Evolutionary conservation across 2,329 filamentous ascomycete genomes (phyloP), one percentile per base, ranked within the genome.

Genomic region (Dactylellina cionopaga): DNA sequence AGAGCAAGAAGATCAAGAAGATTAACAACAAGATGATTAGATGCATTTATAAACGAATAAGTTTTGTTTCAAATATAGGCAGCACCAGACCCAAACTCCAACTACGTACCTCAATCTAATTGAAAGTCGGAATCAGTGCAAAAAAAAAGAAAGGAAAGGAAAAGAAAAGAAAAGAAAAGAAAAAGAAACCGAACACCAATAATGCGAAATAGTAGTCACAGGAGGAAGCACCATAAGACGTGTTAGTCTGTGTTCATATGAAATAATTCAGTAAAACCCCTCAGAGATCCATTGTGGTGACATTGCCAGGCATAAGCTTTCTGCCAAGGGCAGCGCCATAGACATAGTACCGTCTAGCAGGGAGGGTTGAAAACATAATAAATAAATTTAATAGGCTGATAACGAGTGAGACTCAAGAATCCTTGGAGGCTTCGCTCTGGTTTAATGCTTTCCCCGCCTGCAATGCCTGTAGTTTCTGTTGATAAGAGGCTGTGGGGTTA

Each of bases 401-500:
- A 31, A 25, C n/a, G 11, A 49, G 19, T 15, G 15, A 5, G 13
- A 25, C 5, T 58, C 27, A 72, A n/a, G 58, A 4, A n/a, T 72
- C 68, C 22, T 65, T 72, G 10, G 68, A 59, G 13, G 47, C 43
- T 33, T 72, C 68, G 37, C 68, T 76, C 43, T 85, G 70, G 83
- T 76, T 76, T n/a, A 77, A 68, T 29, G 76, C 92, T 83, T 98
- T 98, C 47, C 92, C 92, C 1, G 93, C 94, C 81, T 96, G 92
- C 13, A 99, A 90, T 22, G 95, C 94, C 78, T 92, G 94, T 90
- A 99, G 96, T 85, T 99, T 99, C 76, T 91, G 90, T 74, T 95
- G 94, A 92, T 95, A 99, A 19, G 88, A 91, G 13, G 90, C 84
- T 17, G 92, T 89, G 1, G 95, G 95, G 79, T 95, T 90, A 58